phyloP scores from a whole-genome alignment of 768 basidiomycete genomes.

The Mrakia gelida region DNA sequence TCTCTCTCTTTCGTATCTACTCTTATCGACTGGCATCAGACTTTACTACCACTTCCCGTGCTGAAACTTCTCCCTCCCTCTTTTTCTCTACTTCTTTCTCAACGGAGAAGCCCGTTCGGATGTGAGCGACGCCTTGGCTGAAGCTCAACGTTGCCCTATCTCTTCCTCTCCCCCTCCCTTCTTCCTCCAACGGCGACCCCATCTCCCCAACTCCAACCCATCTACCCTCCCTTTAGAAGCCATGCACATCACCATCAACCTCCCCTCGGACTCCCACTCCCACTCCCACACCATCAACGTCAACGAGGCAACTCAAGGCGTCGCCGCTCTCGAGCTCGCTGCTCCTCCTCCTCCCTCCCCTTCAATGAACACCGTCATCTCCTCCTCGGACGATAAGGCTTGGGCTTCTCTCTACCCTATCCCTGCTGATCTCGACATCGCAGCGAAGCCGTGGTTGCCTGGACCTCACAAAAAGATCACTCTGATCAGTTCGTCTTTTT shows the following conservation, averaged over 20 bases:
- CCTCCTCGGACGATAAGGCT: too few species aligned
- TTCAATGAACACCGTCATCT: neutral
- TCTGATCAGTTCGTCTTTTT: neutral
- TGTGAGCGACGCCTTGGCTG: too few species aligned
- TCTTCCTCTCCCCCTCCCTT: neutral
- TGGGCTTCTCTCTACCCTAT: neutral
- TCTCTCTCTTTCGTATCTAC: too few species aligned
- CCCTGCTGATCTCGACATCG: neutral
- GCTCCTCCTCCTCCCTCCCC: neutral
- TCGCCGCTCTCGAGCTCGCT: neutral
- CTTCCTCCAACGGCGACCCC: neutral
- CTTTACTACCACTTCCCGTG: too few species aligned
- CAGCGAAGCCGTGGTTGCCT: neutral
- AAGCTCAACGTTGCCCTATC: too few species aligned
- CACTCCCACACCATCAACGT: neutral
- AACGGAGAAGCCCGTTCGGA: too few species aligned
- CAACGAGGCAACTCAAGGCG: neutral
- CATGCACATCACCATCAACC: neutral
- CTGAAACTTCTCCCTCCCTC: too few species aligned
- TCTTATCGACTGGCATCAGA: too few species aligned
- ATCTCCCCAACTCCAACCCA: neutral
- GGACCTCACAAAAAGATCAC: neutral
- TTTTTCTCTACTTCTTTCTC: too few species aligned
- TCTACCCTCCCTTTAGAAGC: neutral
- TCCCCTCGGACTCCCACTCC: neutral